A percentile compares a stretch with the other conserved stretches of the same genome.
Conservation (phyloP, 2,329 filamentous ascomycete genomes). For the Xylaria digitata region DNA sequence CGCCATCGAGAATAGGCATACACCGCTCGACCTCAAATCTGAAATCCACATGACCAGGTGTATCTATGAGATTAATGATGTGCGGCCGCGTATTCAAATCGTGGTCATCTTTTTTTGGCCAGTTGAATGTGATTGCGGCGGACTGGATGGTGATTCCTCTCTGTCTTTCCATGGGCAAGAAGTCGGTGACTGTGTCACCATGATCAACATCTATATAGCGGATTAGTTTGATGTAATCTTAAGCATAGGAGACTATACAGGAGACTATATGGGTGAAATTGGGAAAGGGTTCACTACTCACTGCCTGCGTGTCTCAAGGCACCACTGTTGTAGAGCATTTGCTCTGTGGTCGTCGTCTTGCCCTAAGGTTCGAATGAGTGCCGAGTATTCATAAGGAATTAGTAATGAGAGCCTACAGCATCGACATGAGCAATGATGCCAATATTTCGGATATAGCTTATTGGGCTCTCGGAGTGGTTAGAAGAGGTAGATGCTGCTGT, state of each 20-base stretch:
- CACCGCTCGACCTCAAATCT: conserved; percentile 96
- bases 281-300: conserved; percentile 52
- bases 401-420: conserved; percentile 65
- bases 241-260: not conserved
- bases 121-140: conserved; percentile 93
- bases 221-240: conserved; percentile 26
- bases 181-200: conserved; percentile 97
- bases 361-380: conserved; percentile 61
- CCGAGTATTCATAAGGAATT: too few species aligned
- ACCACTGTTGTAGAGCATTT: conserved; percentile 97
- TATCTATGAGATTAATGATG: conserved; percentile 92
- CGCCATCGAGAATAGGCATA: conserved; percentile 86
- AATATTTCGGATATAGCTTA: conserved; percentile 85
- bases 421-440: conserved; percentile 99
- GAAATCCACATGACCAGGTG: conserved; percentile 96
- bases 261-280: too few species aligned
- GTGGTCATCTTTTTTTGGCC: conserved; percentile 70
- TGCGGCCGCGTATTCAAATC: conserved; percentile 37
- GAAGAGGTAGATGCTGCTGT: conserved; percentile 34
- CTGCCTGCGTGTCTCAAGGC: conserved; percentile 86
- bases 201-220: conserved; percentile 81
- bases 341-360: conserved; percentile 98
- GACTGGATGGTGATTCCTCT: conserved; percentile 98
- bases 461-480: conserved; percentile 51
- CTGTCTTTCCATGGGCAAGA: conserved; percentile 89